phyloP scores from a whole-genome alignment of 345 rosid species.

The Populus pruinosa region DNA sequence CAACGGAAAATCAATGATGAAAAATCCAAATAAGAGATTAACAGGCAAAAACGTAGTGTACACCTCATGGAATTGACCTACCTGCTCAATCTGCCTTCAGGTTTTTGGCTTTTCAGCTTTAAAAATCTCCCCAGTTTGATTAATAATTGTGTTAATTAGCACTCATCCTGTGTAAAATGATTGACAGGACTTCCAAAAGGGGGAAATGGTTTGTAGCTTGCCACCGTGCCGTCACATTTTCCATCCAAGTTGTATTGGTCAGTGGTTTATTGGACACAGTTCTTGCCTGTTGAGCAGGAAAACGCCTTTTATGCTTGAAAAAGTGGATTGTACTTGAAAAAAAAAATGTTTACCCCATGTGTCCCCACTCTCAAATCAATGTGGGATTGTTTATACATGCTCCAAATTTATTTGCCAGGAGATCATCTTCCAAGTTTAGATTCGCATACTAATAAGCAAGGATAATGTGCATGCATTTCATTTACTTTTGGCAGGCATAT shows the following conservation, averaged over 20 bases:
- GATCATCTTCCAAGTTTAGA: not conserved
- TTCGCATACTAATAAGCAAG: too few relatives aligned
- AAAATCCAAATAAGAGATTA: constrained; percentile 16
- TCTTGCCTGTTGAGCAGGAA: constrained; percentile 47
- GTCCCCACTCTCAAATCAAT: not conserved
- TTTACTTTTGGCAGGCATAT: too few relatives aligned
- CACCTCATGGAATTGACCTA: constrained; percentile 21
- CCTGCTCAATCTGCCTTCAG: constrained; percentile 49
- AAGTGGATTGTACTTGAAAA: not conserved
- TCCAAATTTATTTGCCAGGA: not conserved
- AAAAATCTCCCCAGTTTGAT: not conserved
- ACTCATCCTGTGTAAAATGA: not conserved
- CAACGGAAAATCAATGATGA: not conserved
- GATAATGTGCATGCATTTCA: too few relatives aligned
- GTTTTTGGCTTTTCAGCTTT: constrained; percentile 7
- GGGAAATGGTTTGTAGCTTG: constrained; percentile 23
- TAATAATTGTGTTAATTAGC: not conserved
- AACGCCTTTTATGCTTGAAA: not conserved
- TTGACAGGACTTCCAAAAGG: constrained; percentile 31
- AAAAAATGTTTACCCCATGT: not conserved
- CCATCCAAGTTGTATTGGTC: constrained; percentile 22
- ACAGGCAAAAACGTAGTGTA: constrained; percentile 21
- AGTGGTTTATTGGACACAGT: constrained; percentile 25
- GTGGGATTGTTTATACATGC: not conserved
- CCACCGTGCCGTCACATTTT: constrained; percentile 34